These are phyloP conservation scores for Leccinum huronense DNA, from an alignment of 1,284 basidiomycete genomes.

Conservation along the genomic window DNA sequence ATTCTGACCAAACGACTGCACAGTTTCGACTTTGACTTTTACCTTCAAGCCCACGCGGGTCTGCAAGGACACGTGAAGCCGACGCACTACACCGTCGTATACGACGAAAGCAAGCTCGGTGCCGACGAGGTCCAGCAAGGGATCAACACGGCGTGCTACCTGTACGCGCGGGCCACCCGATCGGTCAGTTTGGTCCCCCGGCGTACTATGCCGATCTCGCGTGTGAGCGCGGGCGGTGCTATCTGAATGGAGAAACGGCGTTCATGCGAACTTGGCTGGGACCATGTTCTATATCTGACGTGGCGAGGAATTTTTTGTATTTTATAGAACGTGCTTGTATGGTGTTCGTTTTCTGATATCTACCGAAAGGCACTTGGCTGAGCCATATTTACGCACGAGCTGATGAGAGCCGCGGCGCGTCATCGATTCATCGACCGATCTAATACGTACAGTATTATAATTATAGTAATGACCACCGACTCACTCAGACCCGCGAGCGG, in stretches of 20 bases:
- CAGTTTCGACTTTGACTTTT: slow-evolving; percentile 74
- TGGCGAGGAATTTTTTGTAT: neutral
- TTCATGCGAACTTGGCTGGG: slow-evolving; percentile 50
- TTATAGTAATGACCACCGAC: neutral
- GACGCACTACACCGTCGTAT: slow-evolving; percentile 73
- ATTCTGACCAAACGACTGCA: slow-evolving; percentile 6
- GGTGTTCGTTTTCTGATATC: neutral
- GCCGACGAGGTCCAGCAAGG: slow-evolving; percentile 71
- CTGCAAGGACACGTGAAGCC: slow-evolving; percentile 45
- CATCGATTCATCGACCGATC: neutral
- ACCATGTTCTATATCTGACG: slow-evolving; percentile 70
- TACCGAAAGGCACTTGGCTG: neutral
- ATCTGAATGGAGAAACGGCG: slow-evolving; percentile 71
- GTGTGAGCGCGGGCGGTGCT: slow-evolving; percentile 70
- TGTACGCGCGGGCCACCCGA: slow-evolving; percentile 74
- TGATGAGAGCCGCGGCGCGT: neutral
- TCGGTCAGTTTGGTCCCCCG: slow-evolving; percentile 70
- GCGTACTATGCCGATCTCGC: slow-evolving; percentile 78
- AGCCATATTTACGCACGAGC: no score
- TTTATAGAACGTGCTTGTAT: neutral
- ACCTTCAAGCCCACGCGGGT: slow-evolving; percentile 67
- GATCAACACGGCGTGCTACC: slow-evolving; percentile 60
- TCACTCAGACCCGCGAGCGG: no score
- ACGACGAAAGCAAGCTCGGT: slow-evolving; percentile 63
- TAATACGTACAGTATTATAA: neutral